Evolutionary conservation across 164 flowering plant genomes (phyloP).

Genomic region (Cinnamomum micranthum): DNA sequence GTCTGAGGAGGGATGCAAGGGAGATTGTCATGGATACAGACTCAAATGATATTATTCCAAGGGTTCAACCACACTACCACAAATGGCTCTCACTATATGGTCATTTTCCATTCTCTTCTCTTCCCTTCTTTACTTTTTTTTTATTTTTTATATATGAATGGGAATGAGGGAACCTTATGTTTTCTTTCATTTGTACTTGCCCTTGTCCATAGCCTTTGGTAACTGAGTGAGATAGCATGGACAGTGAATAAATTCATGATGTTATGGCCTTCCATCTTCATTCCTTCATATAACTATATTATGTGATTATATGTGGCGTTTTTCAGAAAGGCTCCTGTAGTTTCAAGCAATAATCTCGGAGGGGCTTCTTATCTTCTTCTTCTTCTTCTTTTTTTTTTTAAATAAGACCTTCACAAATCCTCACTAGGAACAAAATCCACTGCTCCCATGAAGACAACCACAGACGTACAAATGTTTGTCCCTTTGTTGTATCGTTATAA

Average conservation of each 20-base stretch:
- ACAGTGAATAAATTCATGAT: neutral
- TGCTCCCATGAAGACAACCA: no score
- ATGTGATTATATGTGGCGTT: no score
- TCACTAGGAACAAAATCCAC: no score
- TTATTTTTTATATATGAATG: neutral
- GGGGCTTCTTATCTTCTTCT: no score
- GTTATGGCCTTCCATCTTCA: no score
- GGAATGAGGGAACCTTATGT: neutral
- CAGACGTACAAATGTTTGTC: no score
- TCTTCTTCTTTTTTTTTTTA: no score
- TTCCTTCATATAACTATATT: no score
- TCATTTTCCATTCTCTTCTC: neutral
- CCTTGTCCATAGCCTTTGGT: neutral
- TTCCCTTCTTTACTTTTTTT: neutral
- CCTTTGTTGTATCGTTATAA: no score
- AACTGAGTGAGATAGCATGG: neutral
- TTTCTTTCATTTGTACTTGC: neutral
- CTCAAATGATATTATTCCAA: conserved; percentile 1
- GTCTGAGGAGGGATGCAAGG: neutral
- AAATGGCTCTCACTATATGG: neutral
- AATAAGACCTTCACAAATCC: no score
- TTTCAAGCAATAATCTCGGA: no score
- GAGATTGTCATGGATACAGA: neutral
- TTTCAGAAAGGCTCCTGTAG: no score
- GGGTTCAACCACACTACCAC: conserved; percentile 3